Conservation (phyloP, 2,329 filamentous ascomycete species). For the Ramichloridium luteum region DNA sequence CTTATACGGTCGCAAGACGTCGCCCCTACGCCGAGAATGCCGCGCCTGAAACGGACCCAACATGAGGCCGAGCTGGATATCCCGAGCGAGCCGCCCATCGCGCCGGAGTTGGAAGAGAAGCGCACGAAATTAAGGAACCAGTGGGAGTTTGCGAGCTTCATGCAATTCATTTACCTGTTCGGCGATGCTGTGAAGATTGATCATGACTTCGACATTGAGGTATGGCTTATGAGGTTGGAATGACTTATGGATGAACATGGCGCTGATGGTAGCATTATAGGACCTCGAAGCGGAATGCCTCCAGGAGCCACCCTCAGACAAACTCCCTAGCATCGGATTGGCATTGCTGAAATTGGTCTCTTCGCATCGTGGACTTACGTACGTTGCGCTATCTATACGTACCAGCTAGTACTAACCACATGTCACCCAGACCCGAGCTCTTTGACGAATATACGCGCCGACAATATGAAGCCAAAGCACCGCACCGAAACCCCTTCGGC, state of each 20-base stretch:
- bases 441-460: conserved; percentile 90
- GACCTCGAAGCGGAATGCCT: conserved; percentile 82
- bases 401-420: no score
- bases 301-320: conserved; percentile 57
- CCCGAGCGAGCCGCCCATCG: conserved; percentile 12
- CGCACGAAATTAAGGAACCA: conserved; percentile 67
- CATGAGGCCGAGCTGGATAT: conserved; percentile 39
- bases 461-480: conserved; percentile 74
- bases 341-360: conserved; percentile 85
- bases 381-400: conserved; percentile 29
- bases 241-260: no score
- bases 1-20: no score
- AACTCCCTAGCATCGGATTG: conserved; percentile 70
- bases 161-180: conserved; percentile 88
- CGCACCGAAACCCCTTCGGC: conserved; percentile 74
- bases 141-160: conserved; percentile 92
- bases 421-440: conserved; percentile 56
- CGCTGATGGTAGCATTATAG: conserved; percentile 35
- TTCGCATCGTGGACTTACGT: conserved; percentile 86
- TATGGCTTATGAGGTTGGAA: no score
- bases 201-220: conserved; percentile 80
- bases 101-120: conserved; percentile 28
- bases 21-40: no score
- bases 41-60: conserved; percentile 43
- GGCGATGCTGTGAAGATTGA: conserved; percentile 82